Evolutionary conservation across 768 basidiomycete species (phyloP).

Genomic region (Naganishia antarctica): DNA sequence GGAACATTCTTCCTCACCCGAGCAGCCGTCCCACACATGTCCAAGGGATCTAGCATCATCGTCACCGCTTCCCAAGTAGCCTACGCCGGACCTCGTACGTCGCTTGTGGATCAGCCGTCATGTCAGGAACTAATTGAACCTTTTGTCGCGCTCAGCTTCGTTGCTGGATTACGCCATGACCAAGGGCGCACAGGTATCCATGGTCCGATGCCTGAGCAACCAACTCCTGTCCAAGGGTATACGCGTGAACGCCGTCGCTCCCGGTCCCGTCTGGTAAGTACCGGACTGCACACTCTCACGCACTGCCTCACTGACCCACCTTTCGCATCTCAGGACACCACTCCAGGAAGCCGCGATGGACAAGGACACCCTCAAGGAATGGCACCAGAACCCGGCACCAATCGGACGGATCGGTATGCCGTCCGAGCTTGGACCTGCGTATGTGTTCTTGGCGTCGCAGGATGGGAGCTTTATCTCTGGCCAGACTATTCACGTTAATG

Average conservation of each 20-base stretch:
- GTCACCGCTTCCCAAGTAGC: constrained; percentile 56
- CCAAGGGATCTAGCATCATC: constrained; percentile 60
- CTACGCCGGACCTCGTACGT: constrained; percentile 43
- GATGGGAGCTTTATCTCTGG: constrained; percentile 48
- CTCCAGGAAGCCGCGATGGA: constrained; percentile 49
- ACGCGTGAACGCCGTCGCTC: constrained; percentile 51
- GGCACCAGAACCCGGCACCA: constrained; percentile 43
- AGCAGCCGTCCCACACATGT: constrained; percentile 60
- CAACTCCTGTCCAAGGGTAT: constrained; percentile 56
- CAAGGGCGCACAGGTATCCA: constrained; percentile 57
- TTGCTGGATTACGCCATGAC: constrained; percentile 58
- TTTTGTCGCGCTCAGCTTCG: too few relatives aligned
- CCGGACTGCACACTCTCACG: constrained; percentile 18
- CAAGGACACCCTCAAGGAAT: constrained; percentile 26
- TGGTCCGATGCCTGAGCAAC: constrained; percentile 55
- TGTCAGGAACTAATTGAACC: too few relatives aligned
- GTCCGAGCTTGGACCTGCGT: constrained; percentile 56
- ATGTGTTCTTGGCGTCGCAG: constrained; percentile 56
- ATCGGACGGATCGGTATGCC: constrained; percentile 56
- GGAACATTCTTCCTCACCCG: constrained; percentile 60
- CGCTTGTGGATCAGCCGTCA: too few relatives aligned
- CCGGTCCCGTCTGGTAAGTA: background rate
- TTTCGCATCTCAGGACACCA: constrained; percentile 26
- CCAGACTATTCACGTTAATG: constrained; percentile 48
- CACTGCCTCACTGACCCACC: background rate